phyloP scores from a whole-genome alignment of 139 green algal genomes.

The Dunaliella sp. region DNA sequence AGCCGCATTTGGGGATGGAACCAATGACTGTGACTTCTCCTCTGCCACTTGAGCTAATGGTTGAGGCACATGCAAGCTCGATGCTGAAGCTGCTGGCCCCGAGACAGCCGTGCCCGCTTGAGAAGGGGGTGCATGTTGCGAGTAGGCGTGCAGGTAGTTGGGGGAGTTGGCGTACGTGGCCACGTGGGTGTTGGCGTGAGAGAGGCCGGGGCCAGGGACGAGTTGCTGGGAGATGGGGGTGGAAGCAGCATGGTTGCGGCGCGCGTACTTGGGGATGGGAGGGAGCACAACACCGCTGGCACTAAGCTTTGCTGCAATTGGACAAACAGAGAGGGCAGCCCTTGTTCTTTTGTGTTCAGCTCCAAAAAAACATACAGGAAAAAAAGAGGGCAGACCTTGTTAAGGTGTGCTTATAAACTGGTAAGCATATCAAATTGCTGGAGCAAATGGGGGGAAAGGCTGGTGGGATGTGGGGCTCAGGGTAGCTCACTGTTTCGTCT shows the following conservation, averaged over 20 bases:
- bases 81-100: background rate
- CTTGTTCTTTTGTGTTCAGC: too few species aligned
- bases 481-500: too few species aligned
- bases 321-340: background rate
- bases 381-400: too few species aligned
- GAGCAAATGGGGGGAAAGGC: too few species aligned
- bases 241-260: slow-evolving; percentile 12
- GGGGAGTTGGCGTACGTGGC: background rate
- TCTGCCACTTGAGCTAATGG: too few species aligned
- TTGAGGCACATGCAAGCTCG: background rate
- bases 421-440: too few species aligned
- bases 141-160: background rate
- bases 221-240: background rate
- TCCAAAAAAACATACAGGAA: too few species aligned
- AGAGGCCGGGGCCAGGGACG: background rate
- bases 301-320: background rate
- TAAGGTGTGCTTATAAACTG: too few species aligned
- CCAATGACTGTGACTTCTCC: too few species aligned
- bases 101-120: background rate
- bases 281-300: slow-evolving; percentile 22
- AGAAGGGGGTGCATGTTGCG: background rate
- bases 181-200: background rate
- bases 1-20: too few species aligned
- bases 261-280: slow-evolving; percentile 28
- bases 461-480: too few species aligned